Evolutionary conservation across 495 filamentous ascomycete genomes (phyloP).

Genomic region (Xylaria castorea): DNA sequence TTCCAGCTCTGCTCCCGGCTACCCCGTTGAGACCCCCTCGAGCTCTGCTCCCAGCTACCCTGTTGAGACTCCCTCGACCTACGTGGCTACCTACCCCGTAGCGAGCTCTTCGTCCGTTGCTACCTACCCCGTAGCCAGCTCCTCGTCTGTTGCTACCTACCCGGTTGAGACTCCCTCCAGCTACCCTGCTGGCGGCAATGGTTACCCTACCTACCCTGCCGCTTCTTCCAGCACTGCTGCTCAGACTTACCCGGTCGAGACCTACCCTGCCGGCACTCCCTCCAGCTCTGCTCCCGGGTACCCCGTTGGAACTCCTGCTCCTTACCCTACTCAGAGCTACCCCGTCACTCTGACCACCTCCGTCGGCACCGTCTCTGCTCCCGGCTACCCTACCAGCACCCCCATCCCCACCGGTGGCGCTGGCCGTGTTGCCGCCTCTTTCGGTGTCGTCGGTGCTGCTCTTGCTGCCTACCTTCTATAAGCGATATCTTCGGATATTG

Average conservation of each 20-base stretch:
- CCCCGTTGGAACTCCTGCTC: slow-evolving; percentile 10
- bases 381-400: slow-evolving; percentile 24
- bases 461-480: slow-evolving; percentile 26
- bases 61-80: neutral
- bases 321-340: slow-evolving; percentile 30
- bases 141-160: neutral
- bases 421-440: slow-evolving; percentile 24
- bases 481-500: slow-evolving; percentile 18
- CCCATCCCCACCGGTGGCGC: slow-evolving; percentile 27
- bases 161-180: slow-evolving; percentile 1
- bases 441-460: slow-evolving; percentile 28
- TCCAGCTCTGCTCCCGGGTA: slow-evolving; percentile 8
- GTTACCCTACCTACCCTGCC: neutral
- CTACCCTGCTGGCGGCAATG: slow-evolving; percentile 9
- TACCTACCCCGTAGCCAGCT: neutral
- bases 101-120: too few species aligned
- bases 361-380: slow-evolving; percentile 23
- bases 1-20: slow-evolving; percentile 11
- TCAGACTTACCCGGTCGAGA: slow-evolving; percentile 10
- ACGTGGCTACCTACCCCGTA: neutral
- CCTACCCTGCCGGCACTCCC: slow-evolving; percentile 14
- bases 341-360: slow-evolving; percentile 27
- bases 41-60: slow-evolving; percentile 6
- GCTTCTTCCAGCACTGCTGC: neutral
- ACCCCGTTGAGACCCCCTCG: slow-evolving; percentile 18